phyloP scores from a whole-genome alignment of 306 rosid genomes.

The Prunus salicina region DNA sequence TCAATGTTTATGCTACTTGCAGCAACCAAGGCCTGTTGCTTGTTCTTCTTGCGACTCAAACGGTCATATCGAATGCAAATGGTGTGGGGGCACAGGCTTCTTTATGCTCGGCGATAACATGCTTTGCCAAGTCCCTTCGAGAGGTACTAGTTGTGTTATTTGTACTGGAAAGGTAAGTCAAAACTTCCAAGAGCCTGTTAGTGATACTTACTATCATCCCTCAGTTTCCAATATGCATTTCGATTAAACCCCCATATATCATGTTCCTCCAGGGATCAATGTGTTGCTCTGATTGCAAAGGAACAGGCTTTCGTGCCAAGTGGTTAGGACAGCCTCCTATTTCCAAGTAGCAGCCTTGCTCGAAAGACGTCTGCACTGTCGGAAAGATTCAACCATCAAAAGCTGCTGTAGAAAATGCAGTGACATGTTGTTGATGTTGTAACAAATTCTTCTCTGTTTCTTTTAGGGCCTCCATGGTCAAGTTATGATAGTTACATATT shows the following conservation, averaged over 20 bases:
- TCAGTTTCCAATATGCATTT: neutral
- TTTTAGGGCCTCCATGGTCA: neutral
- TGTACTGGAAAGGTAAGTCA: constrained; percentile 73
- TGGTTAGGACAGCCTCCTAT: constrained; percentile 90
- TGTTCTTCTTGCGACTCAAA: constrained; percentile 83
- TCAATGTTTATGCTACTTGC: constrained; percentile 22
- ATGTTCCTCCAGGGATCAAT: constrained; percentile 47
- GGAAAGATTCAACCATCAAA: constrained; percentile 12
- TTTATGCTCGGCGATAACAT: constrained; percentile 86
- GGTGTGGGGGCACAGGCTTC: constrained; percentile 95
- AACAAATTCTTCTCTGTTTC: neutral
- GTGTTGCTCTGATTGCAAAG: constrained; percentile 55
- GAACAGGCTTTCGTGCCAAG: constrained; percentile 60
- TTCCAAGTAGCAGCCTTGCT: constrained; percentile 35
- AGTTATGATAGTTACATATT: constrained; percentile 8
- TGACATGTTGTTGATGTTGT: constrained; percentile 15
- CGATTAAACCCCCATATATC: neutral
- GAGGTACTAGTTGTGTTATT: constrained; percentile 71
- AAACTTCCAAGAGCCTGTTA: neutral
- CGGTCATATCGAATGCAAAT: constrained; percentile 80
- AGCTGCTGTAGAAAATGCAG: constrained; percentile 15
- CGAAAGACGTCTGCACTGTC: neutral
- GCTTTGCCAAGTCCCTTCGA: constrained; percentile 98
- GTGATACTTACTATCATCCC: neutral
- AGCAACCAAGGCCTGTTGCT: constrained; percentile 90